Evolutionary conservation across 768 basidiomycete species (phyloP).

Genomic region (Mycena capillaripes): DNA sequence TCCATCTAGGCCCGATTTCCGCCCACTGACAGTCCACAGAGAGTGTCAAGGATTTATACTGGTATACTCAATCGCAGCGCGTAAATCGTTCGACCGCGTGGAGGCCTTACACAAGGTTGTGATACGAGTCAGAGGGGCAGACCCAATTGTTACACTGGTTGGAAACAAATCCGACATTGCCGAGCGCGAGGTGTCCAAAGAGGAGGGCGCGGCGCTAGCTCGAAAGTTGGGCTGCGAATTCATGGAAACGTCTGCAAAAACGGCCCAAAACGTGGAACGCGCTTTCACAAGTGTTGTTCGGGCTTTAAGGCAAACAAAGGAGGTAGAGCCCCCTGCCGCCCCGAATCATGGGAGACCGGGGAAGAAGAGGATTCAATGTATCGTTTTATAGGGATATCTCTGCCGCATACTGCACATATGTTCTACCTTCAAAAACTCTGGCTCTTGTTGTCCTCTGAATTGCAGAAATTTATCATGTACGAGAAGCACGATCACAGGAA

Average conservation of each 20-base stretch:
- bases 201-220: constrained; percentile 89
- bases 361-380: constrained; percentile 71
- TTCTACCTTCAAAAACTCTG: too few species aligned
- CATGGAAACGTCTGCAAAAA: constrained; percentile 97
- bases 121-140: constrained; percentile 87
- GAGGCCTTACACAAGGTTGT: constrained; percentile 95
- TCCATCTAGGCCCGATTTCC: constrained; percentile 18
- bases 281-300: constrained; percentile 93
- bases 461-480: too few species aligned
- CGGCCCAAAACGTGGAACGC: constrained; percentile 90
- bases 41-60: constrained; percentile 99
- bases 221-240: constrained; percentile 91
- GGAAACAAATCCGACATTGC: constrained; percentile 97
- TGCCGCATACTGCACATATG: too few species aligned
- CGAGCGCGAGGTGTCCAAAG: constrained; percentile 92
- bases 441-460: too few species aligned
- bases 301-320: constrained; percentile 80
- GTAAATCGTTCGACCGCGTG: constrained; percentile 92
- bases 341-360: constrained; percentile 57
- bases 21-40: constrained; percentile 53
- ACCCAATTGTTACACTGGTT: constrained; percentile 92
- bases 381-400: constrained; percentile 90
- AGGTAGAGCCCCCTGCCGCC: constrained; percentile 58
- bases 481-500: too few species aligned
- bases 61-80: constrained; percentile 96